Base-by-base conservation (phyloP, 305 asterid species). In the Withania somnifera region DNA sequence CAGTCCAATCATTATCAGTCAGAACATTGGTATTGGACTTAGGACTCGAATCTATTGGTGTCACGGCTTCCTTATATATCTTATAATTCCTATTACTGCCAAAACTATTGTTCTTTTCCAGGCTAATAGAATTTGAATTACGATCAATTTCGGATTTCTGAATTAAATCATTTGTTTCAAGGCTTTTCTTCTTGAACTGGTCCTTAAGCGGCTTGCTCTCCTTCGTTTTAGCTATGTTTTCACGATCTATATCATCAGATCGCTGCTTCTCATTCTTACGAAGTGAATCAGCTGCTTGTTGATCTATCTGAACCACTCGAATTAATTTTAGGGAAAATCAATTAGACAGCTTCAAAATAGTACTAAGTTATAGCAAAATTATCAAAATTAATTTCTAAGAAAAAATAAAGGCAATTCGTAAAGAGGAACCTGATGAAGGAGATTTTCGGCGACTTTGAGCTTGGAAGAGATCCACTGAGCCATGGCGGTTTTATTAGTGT, bases 391-490 rank as follows among this genome's bases (percentile, higher is more conserved):
- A 45, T 78, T 58, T n/a, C 5, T n/a, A 78, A n/a, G n/a, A 42
- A 24, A 22, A 11, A 56, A 3, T 22, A 60, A 13, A 61, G 13
- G 40, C 69, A 61, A 61, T 58, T 24, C 66, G n/a, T 34, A 68
- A n/a, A 47, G 64, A 67, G 63, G 75, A 84, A 56, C 99, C 97
- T 95, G 98, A 53, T 95, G 98, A 82, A 95, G 98, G 81, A 95
- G 89, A 88, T 91, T 90, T 88, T 94, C 99, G 81, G 99, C 98
- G 82, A 93, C 98, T 89, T 90, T 95, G 92, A 95, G 98, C 93
- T 93, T 95, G 87, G 98, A 91, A 80, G 99, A 93, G 93, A 95
- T 92, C 99, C 99, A 95, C 84, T 92, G 88, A 85, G 99, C 97
- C 99, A 95, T 95, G 78, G 86, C 50, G 4, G 58, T n/a, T 73